Percentiles rank a stretch among this genome's conserved stretches.
phyloP scores from a whole-genome alignment of 2,329 filamentous ascomycete genomes.

The Ceratocystis lukuohia region DNA sequence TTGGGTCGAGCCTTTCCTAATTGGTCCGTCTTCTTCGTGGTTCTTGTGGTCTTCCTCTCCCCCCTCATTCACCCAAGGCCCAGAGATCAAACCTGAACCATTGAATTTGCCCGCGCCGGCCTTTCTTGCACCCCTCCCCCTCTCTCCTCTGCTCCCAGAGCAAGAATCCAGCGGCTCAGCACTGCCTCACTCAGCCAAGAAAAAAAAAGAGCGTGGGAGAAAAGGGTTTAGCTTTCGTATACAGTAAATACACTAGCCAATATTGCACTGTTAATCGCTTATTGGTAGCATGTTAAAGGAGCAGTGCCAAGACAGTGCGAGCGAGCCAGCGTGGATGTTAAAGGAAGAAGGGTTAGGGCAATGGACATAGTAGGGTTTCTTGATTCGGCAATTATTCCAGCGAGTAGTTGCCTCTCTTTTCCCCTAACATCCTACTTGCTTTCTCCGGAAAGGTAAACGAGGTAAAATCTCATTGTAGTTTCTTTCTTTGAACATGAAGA shows the following conservation, averaged over 20 bases:
- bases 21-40: too few relatives aligned
- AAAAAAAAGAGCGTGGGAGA: not conserved
- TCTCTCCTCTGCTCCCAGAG: not conserved
- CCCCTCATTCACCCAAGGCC: not conserved
- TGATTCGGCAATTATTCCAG: not conserved
- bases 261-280: too few relatives aligned
- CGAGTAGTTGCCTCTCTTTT: not conserved
- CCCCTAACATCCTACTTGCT: not conserved
- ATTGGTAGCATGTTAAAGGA: too few relatives aligned
- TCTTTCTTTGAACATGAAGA: not conserved
- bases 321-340: not conserved
- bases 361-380: not conserved
- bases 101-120: not conserved
- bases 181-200: constrained; percentile 8
- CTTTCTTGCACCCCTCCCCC: not conserved
- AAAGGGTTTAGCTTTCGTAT: not conserved
- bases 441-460: too few relatives aligned
- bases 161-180: not conserved
- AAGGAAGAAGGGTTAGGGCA: not conserved
- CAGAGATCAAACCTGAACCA: not conserved
- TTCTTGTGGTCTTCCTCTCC: too few relatives aligned
- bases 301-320: not conserved
- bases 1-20: too few relatives aligned
- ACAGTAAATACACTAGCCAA: not conserved
- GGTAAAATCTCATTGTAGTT: not conserved